phyloP scores from a whole-genome alignment of 345 rosid species.

The Pistacia vera region DNA sequence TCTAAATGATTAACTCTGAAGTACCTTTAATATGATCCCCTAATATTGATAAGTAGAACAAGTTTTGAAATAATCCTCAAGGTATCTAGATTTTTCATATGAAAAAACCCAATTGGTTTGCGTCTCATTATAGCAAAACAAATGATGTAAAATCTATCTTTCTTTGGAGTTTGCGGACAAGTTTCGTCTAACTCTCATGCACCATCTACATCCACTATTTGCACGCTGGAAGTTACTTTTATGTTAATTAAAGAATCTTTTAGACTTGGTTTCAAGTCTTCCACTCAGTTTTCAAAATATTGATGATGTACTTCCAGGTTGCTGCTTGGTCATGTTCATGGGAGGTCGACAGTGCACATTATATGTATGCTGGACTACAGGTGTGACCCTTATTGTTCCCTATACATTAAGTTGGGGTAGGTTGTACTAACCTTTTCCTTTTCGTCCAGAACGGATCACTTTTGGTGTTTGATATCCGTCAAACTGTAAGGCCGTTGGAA shows the following conservation, averaged over 20 bases:
- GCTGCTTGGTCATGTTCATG: constrained; percentile 98
- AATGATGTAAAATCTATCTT: not conserved
- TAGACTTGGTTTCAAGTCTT: not conserved
- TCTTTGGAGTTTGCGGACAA: not conserved
- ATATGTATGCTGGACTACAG: constrained; percentile 87
- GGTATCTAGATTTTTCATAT: not conserved
- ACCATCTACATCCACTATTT: not conserved
- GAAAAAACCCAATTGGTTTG: not conserved
- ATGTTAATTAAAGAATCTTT: not conserved
- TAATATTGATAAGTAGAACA: no score
- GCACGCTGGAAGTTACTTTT: not conserved
- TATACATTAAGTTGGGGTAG: not conserved
- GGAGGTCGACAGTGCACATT: constrained; percentile 64
- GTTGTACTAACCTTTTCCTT: not conserved
- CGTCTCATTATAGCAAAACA: not conserved
- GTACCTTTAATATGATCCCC: no score
- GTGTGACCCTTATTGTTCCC: constrained; percentile 32
- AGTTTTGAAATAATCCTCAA: not conserved
- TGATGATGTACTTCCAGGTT: constrained; percentile 44
- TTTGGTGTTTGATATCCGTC: constrained; percentile 80
- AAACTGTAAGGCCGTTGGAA: constrained; percentile 61
- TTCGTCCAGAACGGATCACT: constrained; percentile 67
- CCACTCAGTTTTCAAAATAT: not conserved
- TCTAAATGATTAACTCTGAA: no score
- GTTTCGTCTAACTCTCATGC: not conserved